phyloP scores from a whole-genome alignment of 2,329 filamentous ascomycete species.

The Truncatella angustata region DNA sequence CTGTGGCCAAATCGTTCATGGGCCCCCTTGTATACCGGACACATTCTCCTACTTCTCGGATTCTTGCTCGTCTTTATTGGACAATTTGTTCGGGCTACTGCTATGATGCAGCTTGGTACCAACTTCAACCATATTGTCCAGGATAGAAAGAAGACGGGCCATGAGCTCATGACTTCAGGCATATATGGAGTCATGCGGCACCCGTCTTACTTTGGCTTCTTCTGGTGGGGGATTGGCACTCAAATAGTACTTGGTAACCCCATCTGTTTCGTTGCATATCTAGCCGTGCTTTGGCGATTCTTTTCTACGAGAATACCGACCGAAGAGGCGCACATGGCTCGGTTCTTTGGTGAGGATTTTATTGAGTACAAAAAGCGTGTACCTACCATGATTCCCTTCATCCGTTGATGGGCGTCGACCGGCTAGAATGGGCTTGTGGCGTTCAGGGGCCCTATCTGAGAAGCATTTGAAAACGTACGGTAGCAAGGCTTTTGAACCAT shows the following conservation, averaged over 20 bases:
- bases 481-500: too few relatives aligned
- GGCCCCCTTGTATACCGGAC: conserved; percentile 42
- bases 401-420: too few relatives aligned
- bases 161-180: conserved; percentile 79
- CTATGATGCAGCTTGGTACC: conserved; percentile 84
- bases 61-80: conserved; percentile 64
- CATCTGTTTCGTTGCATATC: conserved; percentile 73
- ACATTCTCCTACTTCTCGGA: conserved; percentile 52
- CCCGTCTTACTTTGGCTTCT: conserved; percentile 96
- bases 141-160: conserved; percentile 62
- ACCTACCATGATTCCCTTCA: conserved; percentile 78
- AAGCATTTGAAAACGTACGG: too few relatives aligned
- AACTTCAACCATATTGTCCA: conserved; percentile 93
- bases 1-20: conserved; percentile 51
- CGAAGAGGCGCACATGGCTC: conserved; percentile 75
- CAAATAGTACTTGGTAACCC: conserved; percentile 86
- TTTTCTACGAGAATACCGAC: conserved; percentile 71
- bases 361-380: conserved; percentile 69
- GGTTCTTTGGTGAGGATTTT: conserved; percentile 86
- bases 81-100: conserved; percentile 72
- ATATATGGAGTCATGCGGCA: conserved; percentile 77
- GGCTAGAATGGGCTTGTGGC: too few relatives aligned
- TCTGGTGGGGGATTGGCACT: conserved; percentile 96
- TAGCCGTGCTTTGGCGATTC: conserved; percentile 78
- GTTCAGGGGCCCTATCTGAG: too few relatives aligned